Conservation (phyloP, 1,284 basidiomycete genomes). For the Cryptococcus sp. region DNA sequence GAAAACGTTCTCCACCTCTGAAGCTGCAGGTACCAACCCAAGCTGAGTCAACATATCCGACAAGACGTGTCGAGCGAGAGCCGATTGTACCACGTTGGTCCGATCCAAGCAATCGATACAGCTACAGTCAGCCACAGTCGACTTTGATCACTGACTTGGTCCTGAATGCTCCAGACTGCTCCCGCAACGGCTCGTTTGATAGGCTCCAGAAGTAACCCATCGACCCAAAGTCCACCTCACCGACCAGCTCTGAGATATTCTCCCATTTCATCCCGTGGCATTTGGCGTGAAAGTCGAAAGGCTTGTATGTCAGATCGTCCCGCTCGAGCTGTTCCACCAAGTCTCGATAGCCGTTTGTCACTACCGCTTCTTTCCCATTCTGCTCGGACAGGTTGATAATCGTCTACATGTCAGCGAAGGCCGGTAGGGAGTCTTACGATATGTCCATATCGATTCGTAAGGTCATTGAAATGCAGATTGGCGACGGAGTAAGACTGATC, state of each 20-base stretch:
- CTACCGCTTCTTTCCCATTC: slow-evolving; percentile 73
- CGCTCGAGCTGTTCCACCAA: slow-evolving; percentile 57
- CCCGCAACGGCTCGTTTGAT: slow-evolving; percentile 62
- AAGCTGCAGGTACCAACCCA: slow-evolving; percentile 45
- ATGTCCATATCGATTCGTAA: slow-evolving; percentile 66
- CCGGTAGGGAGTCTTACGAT: slow-evolving; percentile 51
- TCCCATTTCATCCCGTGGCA: slow-evolving; percentile 61
- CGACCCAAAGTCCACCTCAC: slow-evolving; percentile 65
- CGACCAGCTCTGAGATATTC: slow-evolving; percentile 75
- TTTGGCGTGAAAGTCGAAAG: slow-evolving; percentile 85
- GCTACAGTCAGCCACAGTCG: slow-evolving; percentile 52
- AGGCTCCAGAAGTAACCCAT: slow-evolving; percentile 89
- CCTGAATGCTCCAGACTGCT: slow-evolving; percentile 78
- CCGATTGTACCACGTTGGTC: slow-evolving; percentile 88
- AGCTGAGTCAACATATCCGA: slow-evolving; percentile 74
- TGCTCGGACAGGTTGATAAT: slow-evolving; percentile 87
- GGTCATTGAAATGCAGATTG: slow-evolving; percentile 67
- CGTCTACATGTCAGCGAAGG: slow-evolving; percentile 51
- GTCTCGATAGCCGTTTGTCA: slow-evolving; percentile 73
- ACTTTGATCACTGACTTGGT: slow-evolving; percentile 36
- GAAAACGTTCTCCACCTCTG: slow-evolving; percentile 69
- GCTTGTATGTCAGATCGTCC: slow-evolving; percentile 56
- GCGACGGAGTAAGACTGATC: slow-evolving; percentile 67
- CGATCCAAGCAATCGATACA: slow-evolving; percentile 88
- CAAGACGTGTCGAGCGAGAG: slow-evolving; percentile 77